Base-by-base conservation (phyloP, 2,329 filamentous ascomycete genomes). In the Alternaria consortialis region DNA sequence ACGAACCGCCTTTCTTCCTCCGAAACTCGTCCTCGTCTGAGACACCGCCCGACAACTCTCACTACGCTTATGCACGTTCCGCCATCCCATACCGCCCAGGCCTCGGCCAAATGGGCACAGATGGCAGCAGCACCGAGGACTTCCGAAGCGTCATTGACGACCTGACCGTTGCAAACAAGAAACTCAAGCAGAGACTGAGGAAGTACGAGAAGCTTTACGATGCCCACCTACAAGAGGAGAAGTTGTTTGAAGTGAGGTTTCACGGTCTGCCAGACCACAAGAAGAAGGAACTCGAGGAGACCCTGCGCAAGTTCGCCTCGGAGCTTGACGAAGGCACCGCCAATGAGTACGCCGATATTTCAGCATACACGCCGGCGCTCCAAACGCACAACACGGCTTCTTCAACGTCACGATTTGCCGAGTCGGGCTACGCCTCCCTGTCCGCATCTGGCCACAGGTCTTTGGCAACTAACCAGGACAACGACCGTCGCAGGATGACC, bases 91-190 rank as follows among this genome's bases (percentile, higher is more conserved):
- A 75, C 54, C 74, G 74, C 23, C 68, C 70, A 13, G 66, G 60
- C 17, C 39, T 86, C 78, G 20, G 86, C 80, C 72, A 69, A 11
- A 39, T 77, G 9, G 75, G 69, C 43, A 80, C 78, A 7, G 80
- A 81, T 46, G 82, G 81, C 31, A 91, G 87, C 72, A 90, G 88
- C 52, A 88, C 86, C 29, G 91, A 91, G 58, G 92, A 94, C 57
- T 94, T 88, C 62, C 85, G 92, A 47, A 90, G 90, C 66, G 91
- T 97, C 15, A 96, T 97, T 48, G 92, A 97, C 70, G 93, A 97
- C 74, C 79, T 97, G 60, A 97, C 92, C 0, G 83, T 97, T 27
- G 90, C 93, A 73, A 96, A 95, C 74, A 91, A 92, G 75, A 89
- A 88, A 53, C 77, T 96, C 62, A 93, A 90, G 79, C 88, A 90